These are phyloP conservation scores for Dendrocalamus latiflorus DNA, from an alignment of 202 grass and related monocot species.

Conservation along the genomic window DNA sequence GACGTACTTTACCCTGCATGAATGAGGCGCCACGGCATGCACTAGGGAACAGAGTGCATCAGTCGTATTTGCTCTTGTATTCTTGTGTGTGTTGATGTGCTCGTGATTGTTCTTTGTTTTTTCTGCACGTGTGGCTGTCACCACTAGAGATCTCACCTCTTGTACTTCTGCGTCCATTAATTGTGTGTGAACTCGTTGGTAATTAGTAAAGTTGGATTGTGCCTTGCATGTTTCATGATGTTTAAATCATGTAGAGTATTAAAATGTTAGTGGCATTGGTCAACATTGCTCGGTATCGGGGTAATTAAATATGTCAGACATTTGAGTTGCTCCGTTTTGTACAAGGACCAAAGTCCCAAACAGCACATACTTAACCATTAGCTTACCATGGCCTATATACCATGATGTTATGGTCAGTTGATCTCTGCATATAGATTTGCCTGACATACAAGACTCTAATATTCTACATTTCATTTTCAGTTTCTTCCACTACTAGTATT, in stretches of 20 bases:
- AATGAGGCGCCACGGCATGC: conserved; percentile 1
- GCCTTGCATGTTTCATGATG: not conserved
- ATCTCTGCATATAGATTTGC: too few relatives aligned
- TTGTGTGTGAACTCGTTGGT: not conserved
- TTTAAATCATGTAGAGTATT: not conserved
- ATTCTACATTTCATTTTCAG: too few relatives aligned
- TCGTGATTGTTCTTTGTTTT: conserved; percentile 6
- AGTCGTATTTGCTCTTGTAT: not conserved
- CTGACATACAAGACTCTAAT: too few relatives aligned
- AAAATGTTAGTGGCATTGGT: too few relatives aligned
- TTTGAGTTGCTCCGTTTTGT: too few relatives aligned
- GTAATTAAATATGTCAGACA: too few relatives aligned
- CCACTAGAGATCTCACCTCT: not conserved
- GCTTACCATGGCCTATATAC: too few relatives aligned
- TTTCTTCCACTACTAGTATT: too few relatives aligned
- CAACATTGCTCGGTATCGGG: too few relatives aligned
- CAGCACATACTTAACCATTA: too few relatives aligned
- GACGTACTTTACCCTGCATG: conserved; percentile 38
- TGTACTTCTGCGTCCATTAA: not conserved
- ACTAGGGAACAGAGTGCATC: not conserved
- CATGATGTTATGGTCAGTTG: too few relatives aligned
- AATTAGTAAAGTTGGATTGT: not conserved
- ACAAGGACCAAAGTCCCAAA: too few relatives aligned
- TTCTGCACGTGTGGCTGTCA: not conserved
- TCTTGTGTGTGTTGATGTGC: not conserved